phyloP scores from a whole-genome alignment of 768 basidiomycete genomes.

The Scleroderma bovista region DNA sequence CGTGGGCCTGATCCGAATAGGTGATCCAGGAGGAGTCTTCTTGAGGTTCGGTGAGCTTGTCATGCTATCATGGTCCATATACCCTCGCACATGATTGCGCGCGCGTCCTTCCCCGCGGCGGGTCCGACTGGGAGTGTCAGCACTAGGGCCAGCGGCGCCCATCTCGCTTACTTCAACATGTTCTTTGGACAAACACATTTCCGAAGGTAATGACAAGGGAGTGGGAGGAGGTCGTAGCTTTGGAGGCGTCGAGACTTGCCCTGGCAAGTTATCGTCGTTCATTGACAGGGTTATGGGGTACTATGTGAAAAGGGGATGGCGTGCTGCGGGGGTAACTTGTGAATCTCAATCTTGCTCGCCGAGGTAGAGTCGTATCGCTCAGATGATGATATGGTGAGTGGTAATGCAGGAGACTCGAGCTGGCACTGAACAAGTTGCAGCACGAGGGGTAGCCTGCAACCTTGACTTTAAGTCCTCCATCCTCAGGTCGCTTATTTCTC shows the following conservation, averaged over 20 bases:
- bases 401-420: conserved; percentile 15
- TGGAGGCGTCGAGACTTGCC: not conserved
- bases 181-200: conserved; percentile 1
- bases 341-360: conserved; percentile 35
- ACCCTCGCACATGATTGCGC: conserved; percentile 56
- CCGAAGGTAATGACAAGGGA: conserved; percentile 22
- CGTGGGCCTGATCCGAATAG: conserved; percentile 21
- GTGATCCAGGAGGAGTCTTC: conserved; percentile 47
- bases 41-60: conserved; percentile 29
- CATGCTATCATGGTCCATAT: conserved; percentile 42
- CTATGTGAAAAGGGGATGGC: conserved; percentile 13
- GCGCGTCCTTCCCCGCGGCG: conserved; percentile 11
- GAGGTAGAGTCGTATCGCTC: conserved; percentile 54
- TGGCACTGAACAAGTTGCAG: conserved; percentile 25
- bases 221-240: conserved; percentile 1
- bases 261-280: no score
- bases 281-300: not conserved
- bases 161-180: conserved; percentile 6
- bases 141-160: not conserved
- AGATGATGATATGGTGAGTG: conserved; percentile 37
- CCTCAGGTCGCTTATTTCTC: conserved; percentile 38
- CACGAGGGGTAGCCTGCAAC: conserved; percentile 38
- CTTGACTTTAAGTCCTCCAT: conserved; percentile 60
- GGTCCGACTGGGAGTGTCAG: conserved; percentile 10
- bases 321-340: not conserved